Evolutionary conservation across 2,329 filamentous ascomycete species (phyloP), one percentile per base, ranked within the genome.

Genomic region (Fusarium caatingaense): DNA sequence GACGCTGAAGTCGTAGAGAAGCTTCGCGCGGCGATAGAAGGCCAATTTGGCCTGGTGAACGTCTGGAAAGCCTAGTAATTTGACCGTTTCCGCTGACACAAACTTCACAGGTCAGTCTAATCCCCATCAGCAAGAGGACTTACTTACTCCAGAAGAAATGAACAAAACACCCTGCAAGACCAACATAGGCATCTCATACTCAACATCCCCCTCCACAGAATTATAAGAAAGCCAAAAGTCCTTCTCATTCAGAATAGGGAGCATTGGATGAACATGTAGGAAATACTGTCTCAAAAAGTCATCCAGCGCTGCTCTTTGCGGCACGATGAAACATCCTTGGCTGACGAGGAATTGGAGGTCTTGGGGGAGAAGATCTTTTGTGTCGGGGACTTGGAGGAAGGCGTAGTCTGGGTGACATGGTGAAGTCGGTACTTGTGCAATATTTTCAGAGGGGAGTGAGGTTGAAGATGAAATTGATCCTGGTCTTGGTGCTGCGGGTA

Each of bases 231-330:
- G 55, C 73, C 73, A 75, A 9, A 73, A 71, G 9, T 75, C 73
- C 46, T 68, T 73, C 13, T 75, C 73, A 9, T 75, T 73, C 5
- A 77, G 11, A 0, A 77, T 49, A 2, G 76, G 76, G 15, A 77
- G 71, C 55, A 77, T 72, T 4, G 76, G 75, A 42, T 77, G 76
- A 0, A 77, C 73, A n/a, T 77, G 73, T 1, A 69, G 42, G 16
- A 77, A 77, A 55, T 77, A 77, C 21, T 75, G 70, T 8, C 68
- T 34, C n/a, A 77, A 40, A n/a, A 77, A 76, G 37, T 77, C 74
- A 34, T 76, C 72, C 11, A 77, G 66, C 10, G 68, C 69, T 1
- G 50, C 58, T 18, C 74, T 50, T 23, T 72, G 68, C 0, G 75
- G 75, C 0, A 77, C 72, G 0, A 74, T 48, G 25, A 77, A 77